Conservation (phyloP, 768 basidiomycete species). For the Collybia mongolica region DNA sequence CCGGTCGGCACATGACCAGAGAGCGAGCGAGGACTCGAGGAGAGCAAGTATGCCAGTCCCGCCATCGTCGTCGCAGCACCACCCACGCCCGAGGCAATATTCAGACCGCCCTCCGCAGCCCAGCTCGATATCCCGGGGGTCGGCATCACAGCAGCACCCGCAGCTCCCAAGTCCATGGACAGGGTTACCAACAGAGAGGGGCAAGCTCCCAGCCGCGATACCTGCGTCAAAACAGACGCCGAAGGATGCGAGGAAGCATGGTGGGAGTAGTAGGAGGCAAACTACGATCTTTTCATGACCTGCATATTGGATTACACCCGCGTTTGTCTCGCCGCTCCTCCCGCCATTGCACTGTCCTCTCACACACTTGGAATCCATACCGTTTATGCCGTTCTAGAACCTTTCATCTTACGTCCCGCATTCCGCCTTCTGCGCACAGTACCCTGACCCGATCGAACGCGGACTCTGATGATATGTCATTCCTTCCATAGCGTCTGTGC, state of each 20-base stretch:
- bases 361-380: not conserved
- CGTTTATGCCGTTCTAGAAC: not conserved
- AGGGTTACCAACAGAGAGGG: slow-evolving; percentile 34
- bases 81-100: slow-evolving; percentile 10
- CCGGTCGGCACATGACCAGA: slow-evolving; percentile 15
- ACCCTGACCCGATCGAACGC: not conserved
- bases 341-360: no score
- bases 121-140: slow-evolving; percentile 14
- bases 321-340: no score
- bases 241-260: not conserved
- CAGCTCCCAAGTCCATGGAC: slow-evolving; percentile 42
- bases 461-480: not conserved
- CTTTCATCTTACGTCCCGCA: not conserved
- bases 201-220: slow-evolving; percentile 22
- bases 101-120: slow-evolving; percentile 21
- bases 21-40: slow-evolving; percentile 23
- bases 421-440: no score
- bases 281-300: slow-evolving; percentile 3
- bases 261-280: not conserved
- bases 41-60: slow-evolving; percentile 19
- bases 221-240: slow-evolving; percentile 14
- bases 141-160: slow-evolving; percentile 21
- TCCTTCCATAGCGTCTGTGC: not conserved
- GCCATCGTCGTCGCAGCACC: slow-evolving; percentile 7
- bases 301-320: no score